phyloP scores from a whole-genome alignment of 805 yeast species.

The Nakazawaea ishiwadae region DNA sequence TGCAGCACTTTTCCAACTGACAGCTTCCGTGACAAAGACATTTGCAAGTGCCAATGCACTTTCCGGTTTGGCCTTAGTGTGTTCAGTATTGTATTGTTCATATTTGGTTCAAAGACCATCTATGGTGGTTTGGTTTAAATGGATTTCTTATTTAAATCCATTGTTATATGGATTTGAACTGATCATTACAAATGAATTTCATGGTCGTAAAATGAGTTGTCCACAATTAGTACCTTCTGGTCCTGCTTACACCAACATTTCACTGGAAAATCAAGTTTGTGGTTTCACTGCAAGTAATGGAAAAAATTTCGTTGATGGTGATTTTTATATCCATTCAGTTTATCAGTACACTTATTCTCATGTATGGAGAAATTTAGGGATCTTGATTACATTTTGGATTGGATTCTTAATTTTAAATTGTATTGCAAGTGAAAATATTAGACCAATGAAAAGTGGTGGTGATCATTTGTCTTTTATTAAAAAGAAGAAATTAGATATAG shows the following conservation, averaged over 20 bases:
- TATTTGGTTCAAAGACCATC: slow-evolving; percentile 54
- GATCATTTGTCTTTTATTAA: slow-evolving; percentile 37
- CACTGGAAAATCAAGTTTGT: slow-evolving; percentile 44
- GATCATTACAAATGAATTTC: slow-evolving; percentile 62
- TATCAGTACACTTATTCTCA: slow-evolving; percentile 52
- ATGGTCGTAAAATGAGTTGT: slow-evolving; percentile 51
- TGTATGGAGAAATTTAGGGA: slow-evolving; percentile 78
- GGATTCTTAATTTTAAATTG: slow-evolving; percentile 32
- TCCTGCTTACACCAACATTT: slow-evolving; percentile 37
- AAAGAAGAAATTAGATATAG: slow-evolving; percentile 29
- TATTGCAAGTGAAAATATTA: slow-evolving; percentile 22
- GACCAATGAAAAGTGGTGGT: slow-evolving; percentile 21
- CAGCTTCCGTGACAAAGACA: slow-evolving; percentile 46
- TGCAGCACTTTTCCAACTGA: slow-evolving; percentile 46
- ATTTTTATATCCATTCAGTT: slow-evolving; percentile 36
- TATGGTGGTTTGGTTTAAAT: slow-evolving; percentile 70
- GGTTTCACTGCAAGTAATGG: slow-evolving; percentile 30
- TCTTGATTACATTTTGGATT: slow-evolving; percentile 35
- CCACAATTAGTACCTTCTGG: slow-evolving; percentile 55
- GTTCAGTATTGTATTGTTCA: slow-evolving; percentile 57
- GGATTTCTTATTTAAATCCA: slow-evolving; percentile 59
- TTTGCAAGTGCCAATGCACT: slow-evolving; percentile 56
- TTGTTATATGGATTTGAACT: slow-evolving; percentile 57
- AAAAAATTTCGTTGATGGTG: slow-evolving; percentile 43
- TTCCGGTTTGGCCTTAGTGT: slow-evolving; percentile 50